These are phyloP conservation scores for Colletotrichum sp. DNA, from an alignment of 2,329 filamentous ascomycete genomes.

Conservation along the genomic window DNA sequence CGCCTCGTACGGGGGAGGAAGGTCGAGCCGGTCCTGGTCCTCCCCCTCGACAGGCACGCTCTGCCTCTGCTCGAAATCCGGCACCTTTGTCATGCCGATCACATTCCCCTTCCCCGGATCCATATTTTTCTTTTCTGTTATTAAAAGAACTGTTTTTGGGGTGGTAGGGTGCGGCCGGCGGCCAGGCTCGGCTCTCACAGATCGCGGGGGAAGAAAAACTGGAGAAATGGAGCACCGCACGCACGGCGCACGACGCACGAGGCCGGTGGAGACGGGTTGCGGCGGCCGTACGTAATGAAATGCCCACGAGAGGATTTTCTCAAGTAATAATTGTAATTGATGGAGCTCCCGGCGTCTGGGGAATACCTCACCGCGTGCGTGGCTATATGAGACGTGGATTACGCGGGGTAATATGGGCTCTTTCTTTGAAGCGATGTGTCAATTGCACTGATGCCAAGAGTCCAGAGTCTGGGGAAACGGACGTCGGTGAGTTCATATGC, in stretches of 20 bases:
- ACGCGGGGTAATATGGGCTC: conserved; percentile 6
- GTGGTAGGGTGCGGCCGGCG: not conserved
- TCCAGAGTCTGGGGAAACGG: not conserved
- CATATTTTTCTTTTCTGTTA: not conserved
- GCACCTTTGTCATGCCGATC: not conserved
- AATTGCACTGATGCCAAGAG: not conserved
- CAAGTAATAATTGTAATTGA: conserved; percentile 20
- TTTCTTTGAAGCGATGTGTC: not conserved
- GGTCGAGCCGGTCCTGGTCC: not conserved
- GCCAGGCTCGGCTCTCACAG: not conserved
- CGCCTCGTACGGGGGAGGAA: conserved; percentile 5
- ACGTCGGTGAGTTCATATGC: not conserved
- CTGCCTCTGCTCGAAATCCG: not conserved
- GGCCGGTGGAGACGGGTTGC: not conserved
- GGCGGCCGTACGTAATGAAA: conserved; percentile 14
- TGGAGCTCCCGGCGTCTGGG: not conserved
- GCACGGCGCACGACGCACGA: not conserved
- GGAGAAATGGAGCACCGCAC: not conserved
- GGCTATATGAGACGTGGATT: conserved; percentile 8
- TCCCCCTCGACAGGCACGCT: not conserved
- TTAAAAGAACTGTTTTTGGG: not conserved
- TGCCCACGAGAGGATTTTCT: not conserved
- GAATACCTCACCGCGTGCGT: no score
- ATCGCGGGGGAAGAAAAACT: not conserved
- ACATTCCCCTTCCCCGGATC: not conserved